These are phyloP conservation scores for Xylariaceae sp. DNA, from an alignment of 2,329 filamentous ascomycete species.

Conservation along the genomic window DNA sequence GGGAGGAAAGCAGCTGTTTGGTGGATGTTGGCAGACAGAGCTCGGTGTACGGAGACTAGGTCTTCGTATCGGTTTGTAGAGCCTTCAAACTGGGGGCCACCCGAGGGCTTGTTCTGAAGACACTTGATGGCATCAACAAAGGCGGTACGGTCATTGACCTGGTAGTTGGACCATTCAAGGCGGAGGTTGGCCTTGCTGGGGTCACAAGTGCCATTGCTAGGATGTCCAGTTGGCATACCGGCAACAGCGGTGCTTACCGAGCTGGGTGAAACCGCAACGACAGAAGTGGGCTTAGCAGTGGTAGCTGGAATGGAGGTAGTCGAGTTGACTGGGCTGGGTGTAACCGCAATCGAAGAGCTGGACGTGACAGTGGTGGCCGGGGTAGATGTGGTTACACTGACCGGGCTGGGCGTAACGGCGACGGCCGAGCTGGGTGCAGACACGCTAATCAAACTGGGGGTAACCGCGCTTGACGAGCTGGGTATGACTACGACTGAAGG, in stretches of 20 bases:
- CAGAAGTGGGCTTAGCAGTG: not conserved
- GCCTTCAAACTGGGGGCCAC: conserved; percentile 23
- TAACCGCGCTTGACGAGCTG: not conserved
- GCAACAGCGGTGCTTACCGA: not conserved
- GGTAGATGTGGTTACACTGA: not conserved
- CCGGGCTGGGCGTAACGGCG: not conserved
- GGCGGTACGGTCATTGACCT: conserved; percentile 26
- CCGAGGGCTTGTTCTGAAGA: conserved; percentile 31
- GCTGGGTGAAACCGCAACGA: not conserved
- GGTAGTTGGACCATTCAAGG: conserved; percentile 32
- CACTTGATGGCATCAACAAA: conserved; percentile 35
- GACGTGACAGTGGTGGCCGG: not conserved
- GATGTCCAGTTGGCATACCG: not conserved
- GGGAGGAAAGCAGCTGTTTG: conserved; percentile 32
- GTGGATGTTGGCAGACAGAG: conserved; percentile 30
- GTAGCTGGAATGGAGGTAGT: not conserved
- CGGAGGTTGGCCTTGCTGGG: conserved; percentile 26
- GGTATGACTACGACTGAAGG: not conserved
- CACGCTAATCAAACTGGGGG: not conserved
- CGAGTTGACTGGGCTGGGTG: not conserved
- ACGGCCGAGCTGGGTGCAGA: not conserved
- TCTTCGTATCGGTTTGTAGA: conserved; percentile 35
- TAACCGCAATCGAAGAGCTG: not conserved
- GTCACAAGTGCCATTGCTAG: conserved; percentile 22
- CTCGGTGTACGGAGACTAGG: conserved; percentile 36